Percentiles rank a stretch among this genome's conserved stretches.
phyloP scores from a whole-genome alignment of 768 basidiomycete genomes.

The Vararia minispora region DNA sequence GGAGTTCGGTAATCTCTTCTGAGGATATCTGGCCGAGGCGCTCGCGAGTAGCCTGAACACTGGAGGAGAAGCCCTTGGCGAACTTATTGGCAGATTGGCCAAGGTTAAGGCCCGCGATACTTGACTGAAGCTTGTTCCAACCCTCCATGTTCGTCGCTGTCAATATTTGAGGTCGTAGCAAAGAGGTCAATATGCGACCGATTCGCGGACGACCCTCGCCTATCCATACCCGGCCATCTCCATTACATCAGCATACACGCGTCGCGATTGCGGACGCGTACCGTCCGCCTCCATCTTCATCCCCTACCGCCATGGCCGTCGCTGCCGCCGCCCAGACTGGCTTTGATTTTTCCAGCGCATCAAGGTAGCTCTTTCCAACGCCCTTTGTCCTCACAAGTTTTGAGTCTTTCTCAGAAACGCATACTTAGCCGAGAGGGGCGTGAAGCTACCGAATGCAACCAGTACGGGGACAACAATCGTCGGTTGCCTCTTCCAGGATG shows the following conservation, averaged over 20 bases:
- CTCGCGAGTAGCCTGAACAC: slow-evolving; percentile 81
- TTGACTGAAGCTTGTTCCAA: slow-evolving; percentile 62
- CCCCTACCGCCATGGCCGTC: slow-evolving; percentile 27
- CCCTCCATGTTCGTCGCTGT: slow-evolving; percentile 25
- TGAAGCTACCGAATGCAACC: slow-evolving; percentile 72
- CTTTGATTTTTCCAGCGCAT: slow-evolving; percentile 76
- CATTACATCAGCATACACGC: slow-evolving; percentile 1
- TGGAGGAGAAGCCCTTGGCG: slow-evolving; percentile 69
- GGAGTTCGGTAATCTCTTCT: slow-evolving; percentile 92
- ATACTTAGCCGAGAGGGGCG: slow-evolving; percentile 58
- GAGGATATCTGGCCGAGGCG: slow-evolving; percentile 79
- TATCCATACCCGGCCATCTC: too few relatives aligned
- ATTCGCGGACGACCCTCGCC: too few relatives aligned
- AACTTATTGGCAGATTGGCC: slow-evolving; percentile 67
- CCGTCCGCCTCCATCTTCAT: not conserved
- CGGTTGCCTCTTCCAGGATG: slow-evolving; percentile 86
- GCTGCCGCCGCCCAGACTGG: slow-evolving; percentile 41
- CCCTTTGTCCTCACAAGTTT: too few relatives aligned
- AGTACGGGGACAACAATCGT: slow-evolving; percentile 98
- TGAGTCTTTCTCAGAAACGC: slow-evolving; percentile 56
- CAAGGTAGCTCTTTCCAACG: too few relatives aligned
- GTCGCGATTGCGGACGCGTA: slow-evolving; percentile 9
- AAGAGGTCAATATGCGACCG: not conserved
- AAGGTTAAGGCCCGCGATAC: slow-evolving; percentile 54
- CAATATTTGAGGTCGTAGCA: slow-evolving; percentile 1